These are phyloP conservation scores for Albophoma yamanashiensis DNA, from an alignment of 2,329 filamentous ascomycete species.

Conservation along the genomic window DNA sequence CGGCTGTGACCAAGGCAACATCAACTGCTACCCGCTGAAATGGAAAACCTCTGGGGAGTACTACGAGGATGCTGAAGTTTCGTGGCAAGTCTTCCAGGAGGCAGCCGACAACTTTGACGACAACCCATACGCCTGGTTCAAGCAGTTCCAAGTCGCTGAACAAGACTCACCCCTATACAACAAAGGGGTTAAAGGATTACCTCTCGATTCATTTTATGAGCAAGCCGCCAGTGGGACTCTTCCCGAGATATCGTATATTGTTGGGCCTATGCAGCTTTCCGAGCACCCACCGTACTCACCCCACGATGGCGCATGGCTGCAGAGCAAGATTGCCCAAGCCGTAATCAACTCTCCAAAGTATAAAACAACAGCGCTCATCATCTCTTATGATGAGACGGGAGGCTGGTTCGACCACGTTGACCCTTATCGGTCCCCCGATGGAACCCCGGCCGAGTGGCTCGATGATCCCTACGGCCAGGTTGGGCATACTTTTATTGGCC, in stretches of 20 bases:
- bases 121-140: constrained; percentile 43
- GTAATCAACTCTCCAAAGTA: constrained; percentile 39
- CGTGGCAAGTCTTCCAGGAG: constrained; percentile 40
- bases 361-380: constrained; percentile 34
- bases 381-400: constrained; percentile 36
- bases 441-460: constrained; percentile 40
- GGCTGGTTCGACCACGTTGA: constrained; percentile 44
- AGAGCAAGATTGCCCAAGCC: constrained; percentile 39
- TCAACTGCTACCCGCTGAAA: constrained; percentile 42
- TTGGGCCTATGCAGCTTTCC: constrained; percentile 36
- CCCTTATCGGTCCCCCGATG: constrained; percentile 36
- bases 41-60: constrained; percentile 41
- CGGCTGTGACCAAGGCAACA: constrained; percentile 28
- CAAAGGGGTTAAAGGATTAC: constrained; percentile 35
- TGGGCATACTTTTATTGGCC: constrained; percentile 22
- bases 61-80: constrained; percentile 34
- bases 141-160: constrained; percentile 36
- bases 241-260: constrained; percentile 40
- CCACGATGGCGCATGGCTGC: constrained; percentile 44
- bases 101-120: constrained; percentile 40
- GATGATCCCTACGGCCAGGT: constrained; percentile 29
- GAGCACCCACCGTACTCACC: constrained; percentile 43
- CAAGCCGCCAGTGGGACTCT: constrained; percentile 39
- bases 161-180: constrained; percentile 29
- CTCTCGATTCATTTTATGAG: constrained; percentile 36